Conservation (phyloP, 495 filamentous ascomycete species). For the Penicillium simplicissimum region DNA sequence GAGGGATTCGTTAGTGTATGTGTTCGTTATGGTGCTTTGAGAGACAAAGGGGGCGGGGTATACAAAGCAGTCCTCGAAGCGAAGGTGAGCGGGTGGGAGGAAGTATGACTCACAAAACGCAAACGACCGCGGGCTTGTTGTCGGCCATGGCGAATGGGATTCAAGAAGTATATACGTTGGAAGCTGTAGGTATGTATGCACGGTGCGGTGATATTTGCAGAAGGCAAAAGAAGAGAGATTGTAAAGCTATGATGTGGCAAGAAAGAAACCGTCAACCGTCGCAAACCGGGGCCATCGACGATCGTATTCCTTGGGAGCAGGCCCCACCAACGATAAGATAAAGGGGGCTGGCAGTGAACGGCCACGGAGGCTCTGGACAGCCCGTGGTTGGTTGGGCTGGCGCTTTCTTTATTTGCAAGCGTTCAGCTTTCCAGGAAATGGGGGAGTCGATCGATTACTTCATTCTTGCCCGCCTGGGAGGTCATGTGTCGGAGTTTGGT, state of each 20-base stretch:
- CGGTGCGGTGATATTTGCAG: background rate
- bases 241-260: slow-evolving; percentile 2
- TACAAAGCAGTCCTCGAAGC: background rate
- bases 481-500: background rate
- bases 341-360: slow-evolving; percentile 2
- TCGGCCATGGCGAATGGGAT: slow-evolving; percentile 40
- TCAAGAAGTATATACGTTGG: slow-evolving; percentile 23
- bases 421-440: background rate
- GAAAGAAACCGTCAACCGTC: background rate
- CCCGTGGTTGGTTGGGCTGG: slow-evolving; percentile 7
- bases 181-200: slow-evolving; percentile 27
- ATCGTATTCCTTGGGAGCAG: background rate
- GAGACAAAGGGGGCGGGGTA: background rate
- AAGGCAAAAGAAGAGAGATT: background rate
- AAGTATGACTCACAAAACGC: slow-evolving; percentile 67
- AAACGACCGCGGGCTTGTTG: slow-evolving; percentile 61
- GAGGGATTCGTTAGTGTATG: slow-evolving; percentile 10
- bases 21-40: background rate
- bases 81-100: slow-evolving; percentile 11
- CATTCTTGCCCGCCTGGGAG: background rate
- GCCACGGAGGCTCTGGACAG: slow-evolving; percentile 12
- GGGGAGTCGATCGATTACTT: background rate
- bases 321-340: slow-evolving; percentile 24
- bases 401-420: background rate
- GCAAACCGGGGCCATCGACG: background rate